These are phyloP conservation scores for Penicillium lagena DNA, from an alignment of 495 filamentous ascomycete species.

Conservation along the genomic window DNA sequence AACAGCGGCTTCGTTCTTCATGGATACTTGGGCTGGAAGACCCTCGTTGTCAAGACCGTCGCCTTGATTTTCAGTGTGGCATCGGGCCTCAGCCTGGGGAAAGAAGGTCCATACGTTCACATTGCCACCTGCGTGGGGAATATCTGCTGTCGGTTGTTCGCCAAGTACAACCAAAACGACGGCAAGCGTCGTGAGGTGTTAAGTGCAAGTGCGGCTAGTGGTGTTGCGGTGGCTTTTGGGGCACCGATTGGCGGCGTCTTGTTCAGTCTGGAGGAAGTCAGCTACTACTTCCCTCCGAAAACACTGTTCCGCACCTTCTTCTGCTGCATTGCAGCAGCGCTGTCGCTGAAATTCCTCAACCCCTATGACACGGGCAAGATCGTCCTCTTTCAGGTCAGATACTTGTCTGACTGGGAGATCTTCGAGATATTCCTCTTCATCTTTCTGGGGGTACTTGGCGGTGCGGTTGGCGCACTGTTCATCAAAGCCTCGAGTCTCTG, in stretches of 20 bases:
- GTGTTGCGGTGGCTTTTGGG: conserved; percentile 92
- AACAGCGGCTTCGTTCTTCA: conserved; percentile 95
- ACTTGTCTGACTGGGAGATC: conserved; percentile 86
- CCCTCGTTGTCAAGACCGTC: conserved; percentile 78
- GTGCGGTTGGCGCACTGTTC: conserved; percentile 80
- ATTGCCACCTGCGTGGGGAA: conserved; percentile 96
- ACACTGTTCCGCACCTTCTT: conserved; percentile 97
- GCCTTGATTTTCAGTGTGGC: conserved; percentile 83
- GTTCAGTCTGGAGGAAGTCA: conserved; percentile 92
- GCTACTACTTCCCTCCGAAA: conserved; percentile 98
- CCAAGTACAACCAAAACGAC: conserved; percentile 91
- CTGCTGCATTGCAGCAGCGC: conserved; percentile 86
- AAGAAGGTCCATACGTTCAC: conserved; percentile 97
- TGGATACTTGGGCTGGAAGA: conserved; percentile 87
- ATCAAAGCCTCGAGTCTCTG: conserved; percentile 91
- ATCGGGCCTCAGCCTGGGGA: conserved; percentile 88
- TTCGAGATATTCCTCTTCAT: conserved; percentile 88
- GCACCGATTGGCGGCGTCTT: conserved; percentile 90
- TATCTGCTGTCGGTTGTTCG: conserved; percentile 85
- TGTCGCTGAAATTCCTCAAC: conserved; percentile 90
- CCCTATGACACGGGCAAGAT: conserved; percentile 96
- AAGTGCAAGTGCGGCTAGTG: conserved; percentile 85
- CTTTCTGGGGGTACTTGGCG: conserved; percentile 76
- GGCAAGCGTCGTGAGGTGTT: conserved; percentile 86
- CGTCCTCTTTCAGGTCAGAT: conserved; percentile 90